Percentiles rank a stretch among this genome's conserved stretches.
phyloP scores from a whole-genome alignment of 371 early-diverging fungal genomes.

The Mortierella sp. region DNA sequence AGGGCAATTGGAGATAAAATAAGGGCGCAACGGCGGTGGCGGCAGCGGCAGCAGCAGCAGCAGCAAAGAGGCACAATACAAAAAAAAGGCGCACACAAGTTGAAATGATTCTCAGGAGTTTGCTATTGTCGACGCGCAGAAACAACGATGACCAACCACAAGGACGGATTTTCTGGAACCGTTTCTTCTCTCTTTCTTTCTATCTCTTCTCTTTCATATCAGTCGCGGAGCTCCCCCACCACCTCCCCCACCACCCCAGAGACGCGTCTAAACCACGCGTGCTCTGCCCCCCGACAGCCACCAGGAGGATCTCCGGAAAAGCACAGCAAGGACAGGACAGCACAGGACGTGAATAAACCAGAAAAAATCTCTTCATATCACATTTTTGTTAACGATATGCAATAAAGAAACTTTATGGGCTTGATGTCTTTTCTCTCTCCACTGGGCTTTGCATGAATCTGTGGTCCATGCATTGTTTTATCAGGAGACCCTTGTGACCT shows the following conservation, averaged over 20 bases:
- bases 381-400: not conserved
- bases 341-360: not conserved
- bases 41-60: not conserved
- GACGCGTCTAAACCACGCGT: slow-evolving; percentile 46
- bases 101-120: slow-evolving; percentile 14
- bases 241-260: slow-evolving; percentile 60
- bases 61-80: not conserved
- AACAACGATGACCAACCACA: slow-evolving; percentile 57
- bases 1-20: slow-evolving; percentile 2
- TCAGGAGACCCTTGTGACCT: too few species aligned
- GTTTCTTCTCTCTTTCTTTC: slow-evolving; percentile 31
- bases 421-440: too few species aligned
- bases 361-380: not conserved
- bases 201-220: slow-evolving; percentile 23
- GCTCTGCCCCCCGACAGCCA: slow-evolving; percentile 6
- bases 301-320: slow-evolving; percentile 28
- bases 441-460: too few species aligned
- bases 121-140: slow-evolving; percentile 25
- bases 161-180: slow-evolving; percentile 55
- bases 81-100: not conserved
- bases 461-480: too few species aligned
- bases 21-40: not conserved
- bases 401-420: not conserved
- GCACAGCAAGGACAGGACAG: slow-evolving; percentile 12
- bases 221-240: slow-evolving; percentile 59